phyloP scores from a whole-genome alignment of 768 basidiomycete species.

The Rhizopogon salebrosus region DNA sequence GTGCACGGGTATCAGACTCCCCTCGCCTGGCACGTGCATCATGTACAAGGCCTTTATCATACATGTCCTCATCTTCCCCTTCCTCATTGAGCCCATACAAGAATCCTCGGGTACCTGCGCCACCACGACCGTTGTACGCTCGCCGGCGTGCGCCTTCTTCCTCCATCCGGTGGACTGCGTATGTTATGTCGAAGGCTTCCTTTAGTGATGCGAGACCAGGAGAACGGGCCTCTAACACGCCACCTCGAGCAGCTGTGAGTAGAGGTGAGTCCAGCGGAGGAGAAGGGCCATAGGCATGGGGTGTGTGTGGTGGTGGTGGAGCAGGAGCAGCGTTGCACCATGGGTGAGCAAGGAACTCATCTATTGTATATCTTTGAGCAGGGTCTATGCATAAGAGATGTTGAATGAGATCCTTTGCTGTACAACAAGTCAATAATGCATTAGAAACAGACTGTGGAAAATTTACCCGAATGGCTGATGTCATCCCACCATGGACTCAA shows the following conservation, averaged over 20 bases:
- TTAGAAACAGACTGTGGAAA: neutral
- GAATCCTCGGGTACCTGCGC: slow-evolving; percentile 74
- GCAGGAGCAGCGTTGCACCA: slow-evolving; percentile 80
- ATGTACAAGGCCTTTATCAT: slow-evolving; percentile 45
- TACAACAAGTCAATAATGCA: slow-evolving; percentile 10
- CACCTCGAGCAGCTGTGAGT: slow-evolving; percentile 72
- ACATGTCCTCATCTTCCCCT: slow-evolving; percentile 65
- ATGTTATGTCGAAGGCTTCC: slow-evolving; percentile 98
- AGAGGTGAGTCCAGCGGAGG: slow-evolving; percentile 82
- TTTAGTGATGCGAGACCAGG: slow-evolving; percentile 92
- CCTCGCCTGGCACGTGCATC: slow-evolving; percentile 38
- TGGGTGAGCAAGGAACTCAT: slow-evolving; percentile 94
- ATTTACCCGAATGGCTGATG: slow-evolving; percentile 69
- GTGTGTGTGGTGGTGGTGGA: slow-evolving; percentile 57
- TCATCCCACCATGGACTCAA: slow-evolving; percentile 99
- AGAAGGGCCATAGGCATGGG: slow-evolving; percentile 39
- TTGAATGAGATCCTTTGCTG: slow-evolving; percentile 92
- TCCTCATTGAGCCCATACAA: slow-evolving; percentile 89
- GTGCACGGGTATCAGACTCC: slow-evolving; percentile 19
- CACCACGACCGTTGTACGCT: slow-evolving; percentile 75
- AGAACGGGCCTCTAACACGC: slow-evolving; percentile 74
- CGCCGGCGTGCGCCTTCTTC: slow-evolving; percentile 90
- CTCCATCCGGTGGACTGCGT: slow-evolving; percentile 99
- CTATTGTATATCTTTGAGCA: slow-evolving; percentile 92
- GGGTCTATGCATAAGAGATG: slow-evolving; percentile 96